Conservation (phyloP, 306 rosid species). For the Glycyrrhiza uralensis region DNA sequence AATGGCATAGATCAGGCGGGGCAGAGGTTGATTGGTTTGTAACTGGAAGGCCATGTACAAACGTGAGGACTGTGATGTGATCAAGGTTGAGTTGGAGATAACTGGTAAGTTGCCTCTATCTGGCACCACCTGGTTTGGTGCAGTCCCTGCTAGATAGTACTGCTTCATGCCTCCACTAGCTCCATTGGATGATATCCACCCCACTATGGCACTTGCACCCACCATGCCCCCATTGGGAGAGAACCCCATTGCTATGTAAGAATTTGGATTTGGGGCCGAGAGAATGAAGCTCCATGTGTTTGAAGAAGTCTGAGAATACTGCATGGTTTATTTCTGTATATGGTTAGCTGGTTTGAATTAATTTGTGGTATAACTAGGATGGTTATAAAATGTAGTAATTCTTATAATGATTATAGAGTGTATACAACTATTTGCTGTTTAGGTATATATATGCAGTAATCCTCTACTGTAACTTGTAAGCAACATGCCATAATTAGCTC, state of each 20-base stretch:
- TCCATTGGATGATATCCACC: conserved; percentile 54
- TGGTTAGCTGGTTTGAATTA: too few relatives aligned
- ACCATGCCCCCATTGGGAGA: conserved; percentile 64
- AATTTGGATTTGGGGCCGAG: conserved; percentile 49
- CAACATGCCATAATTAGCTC: too few relatives aligned
- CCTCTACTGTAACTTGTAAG: too few relatives aligned
- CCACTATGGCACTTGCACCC: conserved; percentile 79
- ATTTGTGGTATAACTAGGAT: too few relatives aligned
- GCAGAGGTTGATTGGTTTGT: conserved; percentile 35
- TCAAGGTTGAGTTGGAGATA: conserved; percentile 40
- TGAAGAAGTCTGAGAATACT: conserved; percentile 50
- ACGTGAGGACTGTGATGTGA: conserved; percentile 46
- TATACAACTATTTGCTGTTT: background rate
- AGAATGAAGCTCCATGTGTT: conserved; percentile 69
- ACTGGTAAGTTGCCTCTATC: conserved; percentile 49
- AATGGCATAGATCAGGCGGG: conserved; percentile 44
- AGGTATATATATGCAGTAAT: too few relatives aligned
- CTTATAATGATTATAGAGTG: too few relatives aligned
- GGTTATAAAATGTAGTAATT: too few relatives aligned
- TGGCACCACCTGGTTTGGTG: conserved; percentile 46
- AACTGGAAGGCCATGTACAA: conserved; percentile 57
- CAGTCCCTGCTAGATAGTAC: conserved; percentile 51
- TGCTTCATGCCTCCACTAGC: conserved; percentile 39
- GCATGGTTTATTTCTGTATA: conserved; percentile 22
- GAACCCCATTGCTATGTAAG: conserved; percentile 70